A percentile compares a stretch with the other conserved stretches of the same genome.
These are phyloP conservation scores for Vigna hirtella DNA, from an alignment of 306 rosid genomes.

Conservation along the genomic window DNA sequence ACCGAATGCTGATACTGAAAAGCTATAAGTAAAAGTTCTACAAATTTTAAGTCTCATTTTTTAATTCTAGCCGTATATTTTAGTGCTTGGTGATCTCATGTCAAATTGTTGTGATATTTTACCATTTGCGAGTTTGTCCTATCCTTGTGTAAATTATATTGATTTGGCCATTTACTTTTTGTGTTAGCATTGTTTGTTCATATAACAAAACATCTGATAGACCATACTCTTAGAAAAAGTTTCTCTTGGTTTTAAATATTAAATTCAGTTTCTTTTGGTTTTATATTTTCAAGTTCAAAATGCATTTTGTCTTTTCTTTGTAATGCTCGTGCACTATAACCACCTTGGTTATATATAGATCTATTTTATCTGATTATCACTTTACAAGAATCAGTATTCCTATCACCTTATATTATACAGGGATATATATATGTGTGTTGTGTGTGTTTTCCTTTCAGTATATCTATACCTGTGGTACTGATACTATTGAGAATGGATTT, in stretches of 20 bases:
- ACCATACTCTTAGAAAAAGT: too few relatives aligned
- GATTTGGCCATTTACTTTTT: background rate
- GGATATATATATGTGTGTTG: background rate
- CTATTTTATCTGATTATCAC: too few relatives aligned
- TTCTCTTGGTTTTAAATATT: too few relatives aligned
- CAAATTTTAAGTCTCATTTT: background rate
- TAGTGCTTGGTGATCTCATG: background rate
- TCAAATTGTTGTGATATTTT: background rate
- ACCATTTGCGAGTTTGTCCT: background rate
- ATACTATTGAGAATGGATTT: slow-evolving; percentile 39
- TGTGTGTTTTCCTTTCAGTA: background rate
- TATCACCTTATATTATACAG: too few relatives aligned
- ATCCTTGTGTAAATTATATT: background rate
- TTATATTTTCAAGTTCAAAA: too few relatives aligned
- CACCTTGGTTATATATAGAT: too few relatives aligned
- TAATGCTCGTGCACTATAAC: too few relatives aligned
- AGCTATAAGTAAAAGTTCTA: background rate
- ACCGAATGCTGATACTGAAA: background rate
- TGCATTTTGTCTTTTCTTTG: too few relatives aligned
- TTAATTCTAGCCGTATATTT: slow-evolving; percentile 9
- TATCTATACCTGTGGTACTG: slow-evolving; percentile 10
- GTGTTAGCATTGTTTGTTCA: too few relatives aligned
- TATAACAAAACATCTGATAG: too few relatives aligned
- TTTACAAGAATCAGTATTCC: too few relatives aligned
- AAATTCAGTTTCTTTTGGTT: too few relatives aligned